phyloP scores from a whole-genome alignment of 148 eudicot species.

The Chenopodium formosanum region DNA sequence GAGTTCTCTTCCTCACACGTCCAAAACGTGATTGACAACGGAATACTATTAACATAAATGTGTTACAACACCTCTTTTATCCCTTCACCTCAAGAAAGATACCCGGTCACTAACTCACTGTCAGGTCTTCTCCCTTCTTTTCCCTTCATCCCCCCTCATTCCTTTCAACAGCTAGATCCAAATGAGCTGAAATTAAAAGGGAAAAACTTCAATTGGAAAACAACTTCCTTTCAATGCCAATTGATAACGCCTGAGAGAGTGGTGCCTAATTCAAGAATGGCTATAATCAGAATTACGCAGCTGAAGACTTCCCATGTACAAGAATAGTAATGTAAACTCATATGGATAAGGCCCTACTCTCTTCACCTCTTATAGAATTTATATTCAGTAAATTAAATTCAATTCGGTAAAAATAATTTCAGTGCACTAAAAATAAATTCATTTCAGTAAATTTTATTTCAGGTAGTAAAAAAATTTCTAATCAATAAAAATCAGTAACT shows the following conservation, averaged over 20 bases:
- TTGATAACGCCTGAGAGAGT: background rate
- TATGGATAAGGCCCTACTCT: too few species aligned
- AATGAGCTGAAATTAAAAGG: background rate
- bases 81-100: background rate
- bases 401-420: too few species aligned
- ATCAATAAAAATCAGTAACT: too few species aligned
- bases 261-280: too few species aligned
- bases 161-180: background rate
- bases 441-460: too few species aligned
- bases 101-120: background rate
- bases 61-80: background rate
- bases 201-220: background rate
- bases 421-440: too few species aligned
- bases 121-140: background rate
- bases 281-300: too few species aligned
- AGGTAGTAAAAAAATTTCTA: too few species aligned
- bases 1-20: background rate
- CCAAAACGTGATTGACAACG: background rate
- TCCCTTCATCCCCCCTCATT: background rate
- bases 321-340: too few species aligned
- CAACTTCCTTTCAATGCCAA: background rate
- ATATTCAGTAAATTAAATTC: too few species aligned
- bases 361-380: too few species aligned
- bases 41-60: background rate
- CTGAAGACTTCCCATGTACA: too few species aligned